Evolutionary conservation across 805 yeast genomes (phyloP), one percentile per base, ranked within the genome.

Genomic region (Wickerhamiella bombiphila): DNA sequence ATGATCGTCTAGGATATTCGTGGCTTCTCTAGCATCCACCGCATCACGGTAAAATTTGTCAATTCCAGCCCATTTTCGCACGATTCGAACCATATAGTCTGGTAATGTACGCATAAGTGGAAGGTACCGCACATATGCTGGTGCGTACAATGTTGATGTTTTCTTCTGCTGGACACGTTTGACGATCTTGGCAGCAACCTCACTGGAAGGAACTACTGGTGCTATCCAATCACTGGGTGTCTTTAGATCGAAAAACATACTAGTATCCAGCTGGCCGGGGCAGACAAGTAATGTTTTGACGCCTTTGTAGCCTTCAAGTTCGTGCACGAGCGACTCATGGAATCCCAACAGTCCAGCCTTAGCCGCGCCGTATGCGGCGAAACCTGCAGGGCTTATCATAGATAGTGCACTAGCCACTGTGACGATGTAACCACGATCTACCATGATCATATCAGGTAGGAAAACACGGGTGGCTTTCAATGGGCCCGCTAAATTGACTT

Each of bases 371-470:
- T 88, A 88, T 0, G 80, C 80, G 32, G 76, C 43, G 40, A 82
- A 63, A 17, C 78, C 64, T 7, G 93, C 86, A 0, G 96, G 96
- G 0, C 91, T 69, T 64, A 80, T 67, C 45, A 77, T 75, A 0
- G 95, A 96, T 38, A 88, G 61, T 0, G 81, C 85, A 0, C 94
- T 82, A 0, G 93, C 82, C 29, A 88, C 64, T 2, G 85, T 80
- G 22, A 86, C 74, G 16, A 88, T 66, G 53, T 74, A 80, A 0
- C 96, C 95, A 32, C 88, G 60, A 40, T 66, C 62, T 16, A 53
- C 42, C 16, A 46, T 53, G 2, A 80, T 44, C 88, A 88, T 81
- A 29, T 60, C 70, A 0, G 94, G 93, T 11, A 86, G 58, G 48
- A 82, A 77, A 1, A 72, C 61, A 48, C 80, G 76, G 46, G 71